Base-by-base conservation (phyloP, 257 asterid genomes). In the Catharanthus roseus region DNA sequence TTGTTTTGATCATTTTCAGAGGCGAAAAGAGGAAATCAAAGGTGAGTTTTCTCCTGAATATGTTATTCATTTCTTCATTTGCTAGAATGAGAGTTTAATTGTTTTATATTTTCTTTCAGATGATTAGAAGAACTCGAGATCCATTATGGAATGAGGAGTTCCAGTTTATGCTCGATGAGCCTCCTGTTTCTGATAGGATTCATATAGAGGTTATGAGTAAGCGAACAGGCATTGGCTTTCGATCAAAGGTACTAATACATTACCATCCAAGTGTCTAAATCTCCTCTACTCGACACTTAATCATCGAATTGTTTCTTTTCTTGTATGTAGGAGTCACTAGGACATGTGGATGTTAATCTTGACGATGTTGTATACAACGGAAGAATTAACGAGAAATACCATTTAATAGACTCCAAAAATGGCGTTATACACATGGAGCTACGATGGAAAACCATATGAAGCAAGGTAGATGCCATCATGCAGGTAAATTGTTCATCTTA, bases 101-200 rank as follows among this genome's bases (percentile, higher is more conserved):
- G 13, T 3, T 61, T 16, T 21, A 12, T 57, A 10, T 47, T 42
- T 71, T 34, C 41, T 26, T 65, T 58, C 75, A 91, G 97, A 80
- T 83, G 84, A 77, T 89, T 36, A 81, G 81, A 45, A 86, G 77
- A 84, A 86, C 87, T 38, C 92, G 96, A 0, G 81, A 92, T 74
- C 97, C 97, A 16, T 53, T 61, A 16, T 92, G 97, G 97, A 82
- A 89, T 38, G 97, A 92, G 76, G 97, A 89, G 86, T 89, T 92
- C 72, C 96, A 92, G 34, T 92, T 88, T 82, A 74, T 88, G 90
- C 88, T 86, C 2, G 97, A 92, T 63, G 96, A 92, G 73, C 89
- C 96, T 67, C 96, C 97, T 0, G 65, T 88, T 72, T 86, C 84
- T 10, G 97, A 92, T 57, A 89, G 83, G 83, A 83, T 92, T 36